Percentiles rank a stretch among this genome's conserved stretches.
phyloP scores from a whole-genome alignment of 1,284 basidiomycete species.

The Rhodotorula glutinis region DNA sequence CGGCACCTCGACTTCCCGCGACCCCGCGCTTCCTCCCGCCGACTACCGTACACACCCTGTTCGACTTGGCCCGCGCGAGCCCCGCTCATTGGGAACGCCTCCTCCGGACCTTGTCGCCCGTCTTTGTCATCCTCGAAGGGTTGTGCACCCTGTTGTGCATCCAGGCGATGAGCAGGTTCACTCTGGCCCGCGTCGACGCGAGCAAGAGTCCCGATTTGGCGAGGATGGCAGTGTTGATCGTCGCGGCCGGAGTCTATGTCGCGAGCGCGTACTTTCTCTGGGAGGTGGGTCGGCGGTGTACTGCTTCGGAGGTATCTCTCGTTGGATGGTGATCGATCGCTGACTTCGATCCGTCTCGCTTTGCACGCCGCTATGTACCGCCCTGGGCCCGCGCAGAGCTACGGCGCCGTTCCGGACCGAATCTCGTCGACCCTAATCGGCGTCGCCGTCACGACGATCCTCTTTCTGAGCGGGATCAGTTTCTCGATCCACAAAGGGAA shows the following conservation, averaged over 20 bases:
- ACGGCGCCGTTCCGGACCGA: slow-evolving; percentile 64
- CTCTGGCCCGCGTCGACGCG: slow-evolving; percentile 65
- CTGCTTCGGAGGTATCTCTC: too few relatives aligned
- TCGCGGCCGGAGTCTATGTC: slow-evolving; percentile 42
- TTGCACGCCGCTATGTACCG: background rate
- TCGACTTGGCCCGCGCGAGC: slow-evolving; percentile 50
- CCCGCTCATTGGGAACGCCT: slow-evolving; percentile 68
- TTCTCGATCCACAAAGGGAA: slow-evolving; percentile 84
- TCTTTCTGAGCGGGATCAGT: slow-evolving; percentile 86
- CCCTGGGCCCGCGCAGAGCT: slow-evolving; percentile 6
- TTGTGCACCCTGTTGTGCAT: slow-evolving; percentile 74
- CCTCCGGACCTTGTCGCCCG: slow-evolving; percentile 66
- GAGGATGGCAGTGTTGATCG: slow-evolving; percentile 52
- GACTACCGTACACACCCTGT: too few relatives aligned
- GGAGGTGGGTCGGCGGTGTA: slow-evolving; percentile 33
- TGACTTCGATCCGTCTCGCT: background rate
- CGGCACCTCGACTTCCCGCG: slow-evolving; percentile 65
- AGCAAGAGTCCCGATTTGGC: slow-evolving; percentile 57
- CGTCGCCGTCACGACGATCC: slow-evolving; percentile 63
- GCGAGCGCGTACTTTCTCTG: slow-evolving; percentile 41
- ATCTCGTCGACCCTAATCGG: slow-evolving; percentile 79
- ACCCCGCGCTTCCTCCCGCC: too few relatives aligned
- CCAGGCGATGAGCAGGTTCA: slow-evolving; percentile 67
- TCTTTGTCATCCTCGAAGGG: slow-evolving; percentile 77
- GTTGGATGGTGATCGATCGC: too few relatives aligned